Conservation (phyloP, 1,139 yeast genomes). For the Geotrichum cucujoidarum region DNA sequence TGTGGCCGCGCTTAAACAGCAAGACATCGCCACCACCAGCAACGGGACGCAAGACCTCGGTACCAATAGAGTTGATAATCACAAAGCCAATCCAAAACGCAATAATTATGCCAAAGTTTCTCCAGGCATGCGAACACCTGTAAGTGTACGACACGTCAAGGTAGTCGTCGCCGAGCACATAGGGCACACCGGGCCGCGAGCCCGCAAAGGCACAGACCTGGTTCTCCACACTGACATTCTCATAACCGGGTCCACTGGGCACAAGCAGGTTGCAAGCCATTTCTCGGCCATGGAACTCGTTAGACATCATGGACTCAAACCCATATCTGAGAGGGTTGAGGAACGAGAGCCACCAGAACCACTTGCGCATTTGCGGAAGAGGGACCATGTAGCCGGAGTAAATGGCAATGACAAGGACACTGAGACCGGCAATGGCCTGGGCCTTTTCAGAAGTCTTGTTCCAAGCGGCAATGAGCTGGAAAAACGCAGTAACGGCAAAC, state of each 20-base stretch:
- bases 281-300: slow-evolving; percentile 43
- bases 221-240: slow-evolving; percentile 33
- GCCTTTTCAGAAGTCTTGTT: slow-evolving; percentile 52
- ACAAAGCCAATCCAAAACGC: slow-evolving; percentile 37
- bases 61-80: slow-evolving; percentile 34
- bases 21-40: slow-evolving; percentile 41
- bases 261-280: slow-evolving; percentile 38
- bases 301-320: slow-evolving; percentile 44
- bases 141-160: slow-evolving; percentile 37
- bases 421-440: slow-evolving; percentile 53
- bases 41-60: slow-evolving; percentile 38
- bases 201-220: slow-evolving; percentile 44
- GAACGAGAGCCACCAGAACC: slow-evolving; percentile 50
- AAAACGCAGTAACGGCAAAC: slow-evolving; percentile 49
- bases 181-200: slow-evolving; percentile 38
- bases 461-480: slow-evolving; percentile 54
- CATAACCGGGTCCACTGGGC: slow-evolving; percentile 40
- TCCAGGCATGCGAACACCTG: slow-evolving; percentile 37
- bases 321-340: slow-evolving; percentile 46
- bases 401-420: slow-evolving; percentile 38
- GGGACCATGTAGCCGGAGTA: slow-evolving; percentile 43
- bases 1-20: slow-evolving; percentile 42
- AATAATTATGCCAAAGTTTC: slow-evolving; percentile 38
- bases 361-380: slow-evolving; percentile 45
- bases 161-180: slow-evolving; percentile 44